These are phyloP conservation scores for Barnettozyma pratensis DNA, from an alignment of 805 yeast species.

Conservation along the genomic window DNA sequence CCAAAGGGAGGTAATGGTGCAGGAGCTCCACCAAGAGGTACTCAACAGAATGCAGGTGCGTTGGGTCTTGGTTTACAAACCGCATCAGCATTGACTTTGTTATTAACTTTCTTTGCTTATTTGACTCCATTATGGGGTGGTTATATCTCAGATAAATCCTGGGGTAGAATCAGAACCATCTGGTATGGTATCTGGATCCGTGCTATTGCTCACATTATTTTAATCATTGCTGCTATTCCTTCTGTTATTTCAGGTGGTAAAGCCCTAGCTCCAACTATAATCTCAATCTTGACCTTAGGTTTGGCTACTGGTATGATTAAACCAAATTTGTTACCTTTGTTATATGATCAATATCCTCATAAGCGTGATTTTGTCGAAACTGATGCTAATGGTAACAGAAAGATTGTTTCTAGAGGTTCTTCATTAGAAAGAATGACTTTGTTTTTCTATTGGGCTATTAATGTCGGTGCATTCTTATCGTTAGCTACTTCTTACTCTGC, in stretches of 20 bases:
- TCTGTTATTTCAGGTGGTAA: constrained; percentile 37
- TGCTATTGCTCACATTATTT: constrained; percentile 53
- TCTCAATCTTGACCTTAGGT: constrained; percentile 47
- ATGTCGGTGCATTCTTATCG: constrained; percentile 66
- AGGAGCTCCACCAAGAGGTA: constrained; percentile 17
- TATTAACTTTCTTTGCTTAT: constrained; percentile 78
- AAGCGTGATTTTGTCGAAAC: constrained; percentile 52
- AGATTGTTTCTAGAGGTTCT: constrained; percentile 60
- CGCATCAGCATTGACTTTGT: constrained; percentile 68
- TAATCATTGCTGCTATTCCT: constrained; percentile 67
- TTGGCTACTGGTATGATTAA: constrained; percentile 78
- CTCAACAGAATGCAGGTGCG: constrained; percentile 40
- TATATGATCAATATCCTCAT: constrained; percentile 68
- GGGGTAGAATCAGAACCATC: constrained; percentile 69
- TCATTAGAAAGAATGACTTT: constrained; percentile 70
- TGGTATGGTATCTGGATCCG: constrained; percentile 52
- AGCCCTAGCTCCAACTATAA: constrained; percentile 54
- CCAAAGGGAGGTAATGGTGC: constrained; percentile 34
- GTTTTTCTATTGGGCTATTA: constrained; percentile 70
- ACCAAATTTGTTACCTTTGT: constrained; percentile 59
- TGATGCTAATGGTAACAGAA: constrained; percentile 55
- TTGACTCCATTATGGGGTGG: constrained; percentile 75
- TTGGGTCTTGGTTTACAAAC: constrained; percentile 52
- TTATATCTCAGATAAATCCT: constrained; percentile 63
- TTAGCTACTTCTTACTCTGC: constrained; percentile 74